Conservation (phyloP, 2,329 filamentous ascomycete species). For the Penicillium expansum region DNA sequence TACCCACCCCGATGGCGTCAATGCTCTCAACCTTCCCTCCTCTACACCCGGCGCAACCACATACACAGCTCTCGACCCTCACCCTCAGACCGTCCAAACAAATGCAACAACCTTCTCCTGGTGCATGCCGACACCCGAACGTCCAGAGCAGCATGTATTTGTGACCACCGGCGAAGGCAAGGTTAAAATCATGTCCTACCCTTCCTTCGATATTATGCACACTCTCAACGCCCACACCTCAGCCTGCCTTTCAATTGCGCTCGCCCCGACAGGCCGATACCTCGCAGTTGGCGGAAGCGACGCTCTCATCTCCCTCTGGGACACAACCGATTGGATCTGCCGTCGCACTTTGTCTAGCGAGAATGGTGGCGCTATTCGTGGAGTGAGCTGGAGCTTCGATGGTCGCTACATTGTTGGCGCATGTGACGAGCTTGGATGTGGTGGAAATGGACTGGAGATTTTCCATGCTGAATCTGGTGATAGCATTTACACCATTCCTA, state of each 20-base stretch:
- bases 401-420: conserved; percentile 49
- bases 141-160: conserved; percentile 44
- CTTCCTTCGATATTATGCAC: conserved; percentile 45
- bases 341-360: conserved; percentile 47
- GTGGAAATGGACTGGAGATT: conserved; percentile 47
- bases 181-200: conserved; percentile 49
- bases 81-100: conserved; percentile 48
- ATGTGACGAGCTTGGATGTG: conserved; percentile 47
- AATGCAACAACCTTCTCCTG: conserved; percentile 51
- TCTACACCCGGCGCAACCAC: conserved; percentile 24
- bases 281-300: conserved; percentile 50
- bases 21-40: conserved; percentile 5
- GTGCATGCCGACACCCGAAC: conserved; percentile 35
- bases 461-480: conserved; percentile 52
- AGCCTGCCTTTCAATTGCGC: conserved; percentile 46
- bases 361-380: conserved; percentile 46
- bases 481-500: conserved; percentile 47
- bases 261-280: conserved; percentile 49
- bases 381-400: conserved; percentile 52
- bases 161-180: conserved; percentile 51
- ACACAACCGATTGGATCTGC: conserved; percentile 52
- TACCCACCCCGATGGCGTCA: conserved; percentile 21
- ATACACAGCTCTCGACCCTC: conserved; percentile 42
- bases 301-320: conserved; percentile 51
- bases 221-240: conserved; percentile 51